Evolutionary conservation across 2,329 filamentous ascomycete species (phyloP), one percentile per base, ranked within the genome.

Genomic region (Cladosporium oxysporum): DNA sequence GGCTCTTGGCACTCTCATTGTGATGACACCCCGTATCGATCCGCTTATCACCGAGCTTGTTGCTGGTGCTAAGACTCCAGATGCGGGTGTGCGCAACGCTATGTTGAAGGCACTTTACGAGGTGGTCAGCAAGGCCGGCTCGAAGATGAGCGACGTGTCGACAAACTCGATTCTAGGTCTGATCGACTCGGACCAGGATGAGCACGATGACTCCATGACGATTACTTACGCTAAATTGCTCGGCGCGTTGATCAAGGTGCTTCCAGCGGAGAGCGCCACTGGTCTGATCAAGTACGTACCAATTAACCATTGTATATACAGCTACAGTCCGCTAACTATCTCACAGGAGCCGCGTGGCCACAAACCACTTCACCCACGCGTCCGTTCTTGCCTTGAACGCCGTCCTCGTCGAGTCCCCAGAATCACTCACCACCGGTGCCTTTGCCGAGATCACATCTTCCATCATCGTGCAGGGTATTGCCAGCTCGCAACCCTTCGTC

Each of bases 41-140:
- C 95, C 96, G 60, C 85, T 99, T 64, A 96, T 99, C 76, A 84
- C 86, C 67, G 95, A 99, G 79, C 85, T 99, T 58, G 93, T 98
- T 23, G 91, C 95, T n/a, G 95, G 95, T 57, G 95, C 93, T 29
- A 97, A 94, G 83, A 98, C 95, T 0, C 82, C 87, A 1, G 94
- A 98, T 75, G 76, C 88, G 6, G 94, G 94, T 55, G 95, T 99
- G 69, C 91, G 88, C 79, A 95, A 91, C 70, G 95, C 95, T 31
- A 99, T 99, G 95, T 85, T 99, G 73, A 97, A 96, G 82, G 95
- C 95, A 3, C 81, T 99, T 55, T 97, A 96, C 76, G 94, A 98
- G 76, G 95, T 99, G 33, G 90, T 99, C 67, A 94, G 92, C 83
- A 97, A 97, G 79, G 94, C 93, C 21, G 95, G 95, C 64, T 85